These are phyloP conservation scores for Posidonia oceanica DNA, from an alignment of 116 monocot species.

Conservation along the genomic window DNA sequence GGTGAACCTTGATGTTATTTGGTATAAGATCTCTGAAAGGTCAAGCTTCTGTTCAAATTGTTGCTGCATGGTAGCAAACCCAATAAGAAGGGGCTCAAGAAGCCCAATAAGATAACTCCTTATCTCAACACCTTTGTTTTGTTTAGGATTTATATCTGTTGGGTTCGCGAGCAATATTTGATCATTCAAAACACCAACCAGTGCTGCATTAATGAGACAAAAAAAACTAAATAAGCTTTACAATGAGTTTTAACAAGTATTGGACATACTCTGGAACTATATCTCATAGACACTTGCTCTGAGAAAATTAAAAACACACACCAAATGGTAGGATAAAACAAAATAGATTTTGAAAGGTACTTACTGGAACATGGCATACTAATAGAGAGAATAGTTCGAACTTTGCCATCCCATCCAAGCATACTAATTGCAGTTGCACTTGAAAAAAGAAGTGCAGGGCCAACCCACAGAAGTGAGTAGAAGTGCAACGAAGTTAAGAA, in stretches of 20 bases:
- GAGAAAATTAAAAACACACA: not conserved
- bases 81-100: slow-evolving; percentile 97
- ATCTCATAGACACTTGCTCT: not conserved
- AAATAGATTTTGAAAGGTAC: not conserved
- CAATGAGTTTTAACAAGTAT: not conserved
- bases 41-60: slow-evolving; percentile 95
- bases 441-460: slow-evolving; percentile 96
- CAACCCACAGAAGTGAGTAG: slow-evolving; percentile 85
- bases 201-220: slow-evolving; percentile 30
- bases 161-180: slow-evolving; percentile 74
- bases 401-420: slow-evolving; percentile 96
- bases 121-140: slow-evolving; percentile 92
- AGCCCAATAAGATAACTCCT: slow-evolving; percentile 91
- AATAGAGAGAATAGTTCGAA: slow-evolving; percentile 75
- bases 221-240: not conserved
- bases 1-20: slow-evolving; percentile 93
- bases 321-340: not conserved
- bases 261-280: not conserved
- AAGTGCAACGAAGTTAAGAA: slow-evolving; percentile 70
- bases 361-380: slow-evolving; percentile 77
- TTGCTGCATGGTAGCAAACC: slow-evolving; percentile 97
- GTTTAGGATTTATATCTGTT: slow-evolving; percentile 89
- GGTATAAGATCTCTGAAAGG: slow-evolving; percentile 92
- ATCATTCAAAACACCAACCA: slow-evolving; percentile 92
- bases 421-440: slow-evolving; percentile 74